Percentiles rank a stretch among this genome's conserved stretches.
Evolutionary conservation across 371 early-diverging fungal species (phyloP).

Genomic region (Mucor racemosus): DNA sequence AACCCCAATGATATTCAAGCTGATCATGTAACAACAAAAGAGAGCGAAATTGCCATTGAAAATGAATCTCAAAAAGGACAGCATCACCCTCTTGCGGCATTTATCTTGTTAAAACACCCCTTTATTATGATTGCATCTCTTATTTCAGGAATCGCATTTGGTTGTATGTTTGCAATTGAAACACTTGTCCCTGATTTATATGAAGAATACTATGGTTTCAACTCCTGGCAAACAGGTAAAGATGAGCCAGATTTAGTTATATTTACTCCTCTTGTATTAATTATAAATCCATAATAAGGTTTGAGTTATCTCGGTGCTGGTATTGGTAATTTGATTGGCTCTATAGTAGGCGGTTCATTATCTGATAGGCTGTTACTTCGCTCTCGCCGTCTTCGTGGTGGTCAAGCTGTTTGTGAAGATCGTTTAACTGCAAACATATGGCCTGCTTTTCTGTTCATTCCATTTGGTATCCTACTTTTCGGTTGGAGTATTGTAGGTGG

Average conservation of each 20-base stretch:
- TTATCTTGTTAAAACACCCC: constrained; percentile 50
- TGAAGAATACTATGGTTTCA: constrained; percentile 37
- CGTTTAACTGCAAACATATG: constrained; percentile 49
- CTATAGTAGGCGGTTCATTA: constrained; percentile 41
- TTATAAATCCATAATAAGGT: neutral
- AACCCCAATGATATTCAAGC: no score
- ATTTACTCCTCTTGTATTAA: neutral
- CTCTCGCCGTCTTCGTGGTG: constrained; percentile 42
- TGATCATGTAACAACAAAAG: neutral
- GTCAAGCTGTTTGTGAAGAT: constrained; percentile 43
- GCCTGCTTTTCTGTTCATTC: constrained; percentile 39
- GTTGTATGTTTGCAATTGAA: constrained; percentile 53
- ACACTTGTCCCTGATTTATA: constrained; percentile 46
- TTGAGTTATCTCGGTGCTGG: constrained; percentile 38
- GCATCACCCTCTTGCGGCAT: constrained; percentile 38
- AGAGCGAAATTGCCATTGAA: neutral
- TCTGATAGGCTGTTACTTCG: constrained; percentile 45
- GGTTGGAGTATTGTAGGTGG: constrained; percentile 46
- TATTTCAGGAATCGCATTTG: constrained; percentile 57
- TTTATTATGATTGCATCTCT: constrained; percentile 52
- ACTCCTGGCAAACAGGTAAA: constrained; percentile 49
- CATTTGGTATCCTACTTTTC: constrained; percentile 47
- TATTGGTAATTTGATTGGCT: constrained; percentile 31
- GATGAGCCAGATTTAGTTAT: neutral
- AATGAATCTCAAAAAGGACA: neutral